Base-by-base conservation (phyloP, 2,329 filamentous ascomycete species). In the Cercospora sp. region DNA sequence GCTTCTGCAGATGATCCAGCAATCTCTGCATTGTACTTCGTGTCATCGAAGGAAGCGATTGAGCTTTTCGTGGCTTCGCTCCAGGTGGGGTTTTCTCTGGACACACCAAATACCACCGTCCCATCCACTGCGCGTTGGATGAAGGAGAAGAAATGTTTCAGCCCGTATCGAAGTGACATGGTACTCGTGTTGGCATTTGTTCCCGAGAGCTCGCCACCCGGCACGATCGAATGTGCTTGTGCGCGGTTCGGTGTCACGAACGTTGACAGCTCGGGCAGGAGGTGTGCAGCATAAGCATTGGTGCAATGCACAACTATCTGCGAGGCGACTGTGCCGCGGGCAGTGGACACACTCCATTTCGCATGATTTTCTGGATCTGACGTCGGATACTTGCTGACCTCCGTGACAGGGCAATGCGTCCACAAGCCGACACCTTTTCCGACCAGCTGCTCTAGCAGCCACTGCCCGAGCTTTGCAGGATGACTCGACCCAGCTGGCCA, bases 401-500 rank as follows among this genome's bases (percentile, higher is more conserved):
- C 10, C 63, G 72, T 77, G 0, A 79, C 82, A 7, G 81, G 80
- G 55, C 81, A 82, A 64, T 82, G 79, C 0, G 83, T 84, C 71
- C 80, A 84, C 4, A 85, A 69, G 30, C 68, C 74, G 3, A 76
- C 79, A 6, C 83, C 83, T 49, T 77, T 77, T 1, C 74, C 72
- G 5, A 84, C 77, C 13, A 76, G 77, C 16, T 76, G 73, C 12
- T 71, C 73, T 21, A 85, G 74, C 12, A 85, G 77, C 77, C 82
- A 85, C n/a, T 85, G 83, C 0, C 81, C 80, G 21, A 85, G 73
- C 70, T 84, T 85, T 5, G 83, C 83, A 3, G 83, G 83, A 72
- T 85, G 83, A 37, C 78, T 82, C 3, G 82, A 84, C 3, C 81
- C 83, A 13, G 82, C 83, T 3, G 83, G 81, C 83, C 83, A 85